These are phyloP conservation scores for Naganishia cerealis DNA, from an alignment of 1,284 basidiomycete genomes.

Conservation along the genomic window DNA sequence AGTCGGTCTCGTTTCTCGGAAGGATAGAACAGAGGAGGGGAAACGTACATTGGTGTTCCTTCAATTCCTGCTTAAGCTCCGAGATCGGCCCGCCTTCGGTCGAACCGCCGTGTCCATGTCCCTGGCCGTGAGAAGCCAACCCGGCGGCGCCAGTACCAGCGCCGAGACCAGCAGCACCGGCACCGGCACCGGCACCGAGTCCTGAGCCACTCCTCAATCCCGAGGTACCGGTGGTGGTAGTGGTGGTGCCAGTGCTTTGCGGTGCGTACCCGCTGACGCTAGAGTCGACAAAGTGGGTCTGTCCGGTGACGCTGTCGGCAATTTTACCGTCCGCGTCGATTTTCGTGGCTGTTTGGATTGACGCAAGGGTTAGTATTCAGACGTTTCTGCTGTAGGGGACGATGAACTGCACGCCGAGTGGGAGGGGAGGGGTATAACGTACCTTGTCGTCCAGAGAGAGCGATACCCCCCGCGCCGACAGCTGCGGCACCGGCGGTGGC, in stretches of 20 bases:
- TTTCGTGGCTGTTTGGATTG: background rate
- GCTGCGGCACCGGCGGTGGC: constrained; percentile 6
- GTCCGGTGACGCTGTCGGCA: constrained; percentile 28
- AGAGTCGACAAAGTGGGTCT: constrained; percentile 25
- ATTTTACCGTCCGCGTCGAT: constrained; percentile 25
- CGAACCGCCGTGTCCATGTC: background rate
- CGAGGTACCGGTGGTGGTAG: background rate
- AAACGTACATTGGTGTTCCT: constrained; percentile 33
- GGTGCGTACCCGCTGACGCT: background rate
- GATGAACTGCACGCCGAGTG: too few relatives aligned
- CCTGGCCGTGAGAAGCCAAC: constrained; percentile 6
- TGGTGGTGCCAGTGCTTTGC: constrained; percentile 1
- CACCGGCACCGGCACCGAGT: constrained; percentile 22
- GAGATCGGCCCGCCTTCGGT: constrained; percentile 7
- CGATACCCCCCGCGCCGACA: constrained; percentile 17
- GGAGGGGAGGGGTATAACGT: background rate
- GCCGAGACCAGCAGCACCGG: constrained; percentile 7
- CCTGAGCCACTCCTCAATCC: background rate
- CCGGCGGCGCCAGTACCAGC: constrained; percentile 9
- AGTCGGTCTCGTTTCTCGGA: background rate
- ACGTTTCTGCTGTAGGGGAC: too few relatives aligned
- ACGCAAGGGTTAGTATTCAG: background rate
- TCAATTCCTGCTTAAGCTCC: constrained; percentile 33
- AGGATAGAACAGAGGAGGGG: background rate
- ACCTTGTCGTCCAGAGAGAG: constrained; percentile 17